Conservation (phyloP, 768 basidiomycete genomes). For the Lyophyllum semitale region DNA sequence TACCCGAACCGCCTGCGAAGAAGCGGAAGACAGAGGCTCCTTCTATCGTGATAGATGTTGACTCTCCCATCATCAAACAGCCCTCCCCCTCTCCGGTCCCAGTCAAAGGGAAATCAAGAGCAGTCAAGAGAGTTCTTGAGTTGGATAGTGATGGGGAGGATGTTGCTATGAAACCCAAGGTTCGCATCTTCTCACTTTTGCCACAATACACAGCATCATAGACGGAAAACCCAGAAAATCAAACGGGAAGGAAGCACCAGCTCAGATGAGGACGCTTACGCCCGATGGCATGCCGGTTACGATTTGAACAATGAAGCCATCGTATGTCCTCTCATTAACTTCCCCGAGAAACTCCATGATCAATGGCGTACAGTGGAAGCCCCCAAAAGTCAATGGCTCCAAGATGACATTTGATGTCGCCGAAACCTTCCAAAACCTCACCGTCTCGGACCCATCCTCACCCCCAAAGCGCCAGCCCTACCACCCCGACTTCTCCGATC, state of each 20-base stretch:
- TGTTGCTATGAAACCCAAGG: slow-evolving; percentile 12
- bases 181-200: neutral
- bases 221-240: neutral
- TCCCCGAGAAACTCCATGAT: neutral
- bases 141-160: slow-evolving; percentile 19
- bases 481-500: slow-evolving; percentile 12
- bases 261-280: slow-evolving; percentile 16
- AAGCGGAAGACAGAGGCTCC: neutral
- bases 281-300: slow-evolving; percentile 20
- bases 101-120: neutral
- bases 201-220: too few relatives aligned
- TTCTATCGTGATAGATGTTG: neutral
- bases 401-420: slow-evolving; percentile 11
- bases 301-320: slow-evolving; percentile 25
- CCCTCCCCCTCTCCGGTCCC: neutral
- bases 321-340: slow-evolving; percentile 15
- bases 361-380: slow-evolving; percentile 17
- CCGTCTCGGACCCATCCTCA: slow-evolving; percentile 13
- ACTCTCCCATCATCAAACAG: neutral
- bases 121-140: slow-evolving; percentile 3
- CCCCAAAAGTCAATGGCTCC: slow-evolving; percentile 10
- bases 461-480: slow-evolving; percentile 3
- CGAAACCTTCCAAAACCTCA: slow-evolving; percentile 3
- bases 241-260: slow-evolving; percentile 3
- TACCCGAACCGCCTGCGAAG: neutral